phyloP scores from a whole-genome alignment of 495 filamentous ascomycete species.

The Gamarada debralockiae region DNA sequence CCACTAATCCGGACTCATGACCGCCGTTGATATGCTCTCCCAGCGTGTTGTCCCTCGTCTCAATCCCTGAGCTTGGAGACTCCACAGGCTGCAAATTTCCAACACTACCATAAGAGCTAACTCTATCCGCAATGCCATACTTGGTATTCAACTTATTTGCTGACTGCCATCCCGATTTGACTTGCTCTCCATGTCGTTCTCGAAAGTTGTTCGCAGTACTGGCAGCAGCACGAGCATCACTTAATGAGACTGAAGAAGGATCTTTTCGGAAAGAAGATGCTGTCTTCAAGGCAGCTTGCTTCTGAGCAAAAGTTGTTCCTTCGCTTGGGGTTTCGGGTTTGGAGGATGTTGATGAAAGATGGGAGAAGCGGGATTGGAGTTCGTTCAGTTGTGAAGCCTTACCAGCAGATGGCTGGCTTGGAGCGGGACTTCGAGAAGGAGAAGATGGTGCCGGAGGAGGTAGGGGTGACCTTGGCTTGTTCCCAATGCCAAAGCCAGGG shows the following conservation, averaged over 20 bases:
- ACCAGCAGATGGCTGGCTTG: neutral
- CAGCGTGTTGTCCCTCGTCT: conserved; percentile 8
- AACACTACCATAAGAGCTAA: conserved; percentile 14
- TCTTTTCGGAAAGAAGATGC: conserved; percentile 50
- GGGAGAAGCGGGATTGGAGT: conserved; percentile 51
- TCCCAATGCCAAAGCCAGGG: conserved; percentile 72
- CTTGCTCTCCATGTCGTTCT: conserved; percentile 67
- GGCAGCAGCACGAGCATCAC: conserved; percentile 50
- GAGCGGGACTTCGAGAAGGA: conserved; percentile 14
- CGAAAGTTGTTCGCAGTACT: conserved; percentile 69
- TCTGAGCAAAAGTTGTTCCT: conserved; percentile 59
- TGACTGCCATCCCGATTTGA: conserved; percentile 59
- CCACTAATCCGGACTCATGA: conserved; percentile 27
- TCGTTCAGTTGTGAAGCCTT: conserved; percentile 48
- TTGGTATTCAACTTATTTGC: conserved; percentile 54
- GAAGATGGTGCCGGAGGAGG: conserved; percentile 13
- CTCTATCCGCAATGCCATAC: conserved; percentile 36
- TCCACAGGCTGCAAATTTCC: conserved; percentile 3
- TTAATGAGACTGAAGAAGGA: conserved; percentile 52
- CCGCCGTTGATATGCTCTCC: no score
- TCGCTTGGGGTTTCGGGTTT: conserved; percentile 30
- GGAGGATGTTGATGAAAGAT: conserved; percentile 25
- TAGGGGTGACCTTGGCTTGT: conserved; percentile 7
- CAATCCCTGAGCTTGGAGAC: neutral
- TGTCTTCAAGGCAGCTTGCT: conserved; percentile 54